Evolutionary conservation across 352 stramenopile genomes (phyloP).

Genomic region (Globisporangium heterothallicum): DNA sequence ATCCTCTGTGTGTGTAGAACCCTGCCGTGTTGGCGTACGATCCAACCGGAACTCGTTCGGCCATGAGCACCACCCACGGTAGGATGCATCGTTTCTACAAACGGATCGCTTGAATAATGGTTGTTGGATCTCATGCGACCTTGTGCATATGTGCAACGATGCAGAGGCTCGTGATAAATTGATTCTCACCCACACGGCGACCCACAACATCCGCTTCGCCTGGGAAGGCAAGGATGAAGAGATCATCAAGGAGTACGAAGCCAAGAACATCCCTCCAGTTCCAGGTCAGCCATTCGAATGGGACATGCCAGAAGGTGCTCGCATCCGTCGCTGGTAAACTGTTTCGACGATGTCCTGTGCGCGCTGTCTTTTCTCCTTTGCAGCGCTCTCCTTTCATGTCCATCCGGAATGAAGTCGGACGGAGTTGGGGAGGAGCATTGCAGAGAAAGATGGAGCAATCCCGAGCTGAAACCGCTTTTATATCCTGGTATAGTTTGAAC

Average conservation of each 20-base stretch:
- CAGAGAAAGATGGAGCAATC: no score
- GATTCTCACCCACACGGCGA: constrained; percentile 59
- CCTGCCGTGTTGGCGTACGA: constrained; percentile 82
- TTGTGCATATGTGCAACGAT: neutral
- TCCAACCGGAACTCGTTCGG: constrained; percentile 77
- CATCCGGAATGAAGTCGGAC: no score
- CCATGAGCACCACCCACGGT: constrained; percentile 82
- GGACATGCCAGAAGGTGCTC: constrained; percentile 58
- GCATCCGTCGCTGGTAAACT: constrained; percentile 63
- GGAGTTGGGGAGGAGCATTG: no score
- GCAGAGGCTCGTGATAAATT: constrained; percentile 65
- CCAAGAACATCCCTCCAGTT: constrained; percentile 69
- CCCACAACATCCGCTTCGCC: constrained; percentile 78
- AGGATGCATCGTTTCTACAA: neutral
- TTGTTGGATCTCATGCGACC: neutral
- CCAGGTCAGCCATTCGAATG: constrained; percentile 65
- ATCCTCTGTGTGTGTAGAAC: constrained; percentile 26
- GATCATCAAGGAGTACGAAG: constrained; percentile 66
- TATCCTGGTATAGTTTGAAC: no score
- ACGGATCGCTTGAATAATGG: no score
- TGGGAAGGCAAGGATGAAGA: constrained; percentile 72
- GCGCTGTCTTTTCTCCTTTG: no score
- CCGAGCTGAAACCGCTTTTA: no score
- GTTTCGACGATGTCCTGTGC: no score
- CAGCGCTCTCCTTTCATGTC: no score